Conservation (phyloP, 345 rosid species). For the Excoecaria cochinchinensis region DNA sequence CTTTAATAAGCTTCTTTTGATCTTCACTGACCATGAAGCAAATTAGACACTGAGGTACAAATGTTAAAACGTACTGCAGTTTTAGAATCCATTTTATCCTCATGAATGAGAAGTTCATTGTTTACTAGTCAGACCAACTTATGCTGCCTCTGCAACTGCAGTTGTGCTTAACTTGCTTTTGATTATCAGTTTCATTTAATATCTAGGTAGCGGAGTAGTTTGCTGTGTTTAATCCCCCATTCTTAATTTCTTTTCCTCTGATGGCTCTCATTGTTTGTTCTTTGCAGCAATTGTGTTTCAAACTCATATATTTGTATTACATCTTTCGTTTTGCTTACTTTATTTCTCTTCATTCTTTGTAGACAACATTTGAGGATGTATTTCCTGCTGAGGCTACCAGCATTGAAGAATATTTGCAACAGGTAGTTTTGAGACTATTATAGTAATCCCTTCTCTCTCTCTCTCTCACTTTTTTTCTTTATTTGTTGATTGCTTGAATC, state of each 20-base stretch:
- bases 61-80: not conserved
- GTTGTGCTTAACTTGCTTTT: conserved; percentile 15
- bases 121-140: not conserved
- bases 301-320: not conserved
- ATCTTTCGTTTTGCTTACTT: not conserved
- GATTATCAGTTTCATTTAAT: conserved; percentile 1
- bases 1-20: not conserved
- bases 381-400: conserved; percentile 95
- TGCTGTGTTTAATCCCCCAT: not conserved
- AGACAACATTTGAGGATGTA: conserved; percentile 97
- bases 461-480: not conserved
- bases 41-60: not conserved
- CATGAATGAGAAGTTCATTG: not conserved
- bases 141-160: not conserved
- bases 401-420: conserved; percentile 93
- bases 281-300: not conserved
- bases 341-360: conserved; percentile 13
- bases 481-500: not conserved
- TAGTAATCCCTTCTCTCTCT: not conserved
- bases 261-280: not conserved
- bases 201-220: not conserved
- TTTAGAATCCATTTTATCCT: not conserved
- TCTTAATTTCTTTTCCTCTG: not conserved
- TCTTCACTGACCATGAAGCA: not conserved
- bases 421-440: conserved; percentile 46